These are phyloP conservation scores for Prunus mongolica DNA, from an alignment of 306 rosid genomes.

Conservation along the genomic window DNA sequence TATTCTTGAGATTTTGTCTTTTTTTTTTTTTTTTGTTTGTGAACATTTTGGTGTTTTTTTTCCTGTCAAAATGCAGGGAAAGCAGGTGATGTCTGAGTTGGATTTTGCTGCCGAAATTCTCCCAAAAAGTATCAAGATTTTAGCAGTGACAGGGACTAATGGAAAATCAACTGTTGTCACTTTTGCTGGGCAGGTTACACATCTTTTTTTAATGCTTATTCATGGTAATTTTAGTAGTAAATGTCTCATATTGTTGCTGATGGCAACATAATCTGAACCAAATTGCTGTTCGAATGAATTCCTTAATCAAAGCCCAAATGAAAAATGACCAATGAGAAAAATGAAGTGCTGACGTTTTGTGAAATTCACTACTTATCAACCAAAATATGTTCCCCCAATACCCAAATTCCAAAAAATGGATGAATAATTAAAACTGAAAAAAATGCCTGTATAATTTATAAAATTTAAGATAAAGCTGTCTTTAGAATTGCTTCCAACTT, in stretches of 20 bases:
- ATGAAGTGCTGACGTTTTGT: not conserved
- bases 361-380: not conserved
- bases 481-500: not conserved
- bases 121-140: slow-evolving; percentile 24
- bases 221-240: not conserved
- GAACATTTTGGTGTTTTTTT: not conserved
- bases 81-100: slow-evolving; percentile 31
- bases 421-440: not conserved
- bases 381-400: not conserved
- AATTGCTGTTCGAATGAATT: not conserved
- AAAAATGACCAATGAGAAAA: not conserved
- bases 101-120: slow-evolving; percentile 35
- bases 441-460: not conserved
- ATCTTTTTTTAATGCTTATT: not conserved
- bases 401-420: not conserved
- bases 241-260: not conserved
- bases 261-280: not conserved
- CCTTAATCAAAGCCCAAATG: not conserved
- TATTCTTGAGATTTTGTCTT: not conserved
- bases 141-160: slow-evolving; percentile 39
- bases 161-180: slow-evolving; percentile 37
- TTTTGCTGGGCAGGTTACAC: slow-evolving; percentile 32
- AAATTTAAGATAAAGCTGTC: not conserved
- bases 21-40: not conserved
- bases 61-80: slow-evolving; percentile 16